phyloP scores from a whole-genome alignment of 176 grass and related monocot species.

The Oryza glumipatula region DNA sequence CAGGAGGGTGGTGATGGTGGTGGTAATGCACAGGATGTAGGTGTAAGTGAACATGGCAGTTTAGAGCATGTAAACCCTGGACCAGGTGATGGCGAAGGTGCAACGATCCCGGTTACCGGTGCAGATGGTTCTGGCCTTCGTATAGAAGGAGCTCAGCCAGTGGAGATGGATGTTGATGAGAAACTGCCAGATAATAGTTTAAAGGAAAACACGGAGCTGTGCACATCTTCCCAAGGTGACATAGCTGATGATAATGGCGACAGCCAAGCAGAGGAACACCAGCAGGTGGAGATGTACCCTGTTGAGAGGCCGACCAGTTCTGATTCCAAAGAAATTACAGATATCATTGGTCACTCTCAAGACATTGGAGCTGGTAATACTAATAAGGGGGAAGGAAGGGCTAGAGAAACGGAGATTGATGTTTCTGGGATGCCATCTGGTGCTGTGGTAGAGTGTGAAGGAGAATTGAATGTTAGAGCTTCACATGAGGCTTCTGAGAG shows the following conservation, averaged over 20 bases:
- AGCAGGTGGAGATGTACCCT: constrained; percentile 40
- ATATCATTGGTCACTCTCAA: constrained; percentile 20
- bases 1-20: neutral
- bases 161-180: constrained; percentile 12
- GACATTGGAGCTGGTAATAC: constrained; percentile 14
- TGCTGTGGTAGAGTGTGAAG: constrained; percentile 37
- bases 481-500: constrained; percentile 31
- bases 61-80: neutral
- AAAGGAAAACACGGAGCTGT: constrained; percentile 32
- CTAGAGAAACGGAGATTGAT: constrained; percentile 19
- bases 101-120: neutral
- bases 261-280: constrained; percentile 4
- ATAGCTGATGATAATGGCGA: neutral
- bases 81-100: neutral
- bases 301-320: constrained; percentile 25
- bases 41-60: constrained; percentile 31
- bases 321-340: constrained; percentile 23
- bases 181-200: neutral
- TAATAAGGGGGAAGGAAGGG: constrained; percentile 15
- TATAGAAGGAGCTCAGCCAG: constrained; percentile 18
- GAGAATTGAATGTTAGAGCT: constrained; percentile 3
- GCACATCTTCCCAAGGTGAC: constrained; percentile 28
- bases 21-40: neutral
- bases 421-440: constrained; percentile 37
- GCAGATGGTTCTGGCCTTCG: constrained; percentile 3